These are phyloP conservation scores for Neonectria ditissima DNA, from an alignment of 2,329 filamentous ascomycete species.

Conservation along the genomic window DNA sequence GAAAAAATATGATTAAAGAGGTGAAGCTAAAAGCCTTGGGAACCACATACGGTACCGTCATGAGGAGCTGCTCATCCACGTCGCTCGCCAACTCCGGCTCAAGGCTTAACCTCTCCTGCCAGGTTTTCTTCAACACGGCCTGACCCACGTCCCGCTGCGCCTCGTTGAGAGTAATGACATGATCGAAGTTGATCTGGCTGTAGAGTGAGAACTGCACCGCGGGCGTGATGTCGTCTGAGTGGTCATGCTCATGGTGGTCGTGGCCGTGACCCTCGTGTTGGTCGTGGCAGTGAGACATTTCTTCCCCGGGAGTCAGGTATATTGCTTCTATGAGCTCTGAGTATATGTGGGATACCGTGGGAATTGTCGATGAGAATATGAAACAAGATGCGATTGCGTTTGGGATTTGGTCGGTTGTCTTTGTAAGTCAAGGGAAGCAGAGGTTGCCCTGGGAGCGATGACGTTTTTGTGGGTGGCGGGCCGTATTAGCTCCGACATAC, in stretches of 20 bases:
- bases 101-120: constrained; percentile 79
- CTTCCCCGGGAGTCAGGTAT: neutral
- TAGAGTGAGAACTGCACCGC: constrained; percentile 93
- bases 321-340: neutral
- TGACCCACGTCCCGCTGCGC: constrained; percentile 74
- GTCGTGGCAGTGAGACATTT: constrained; percentile 63
- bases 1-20: neutral
- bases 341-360: neutral
- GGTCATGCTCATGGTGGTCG: constrained; percentile 77
- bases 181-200: constrained; percentile 89
- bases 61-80: constrained; percentile 92
- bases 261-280: constrained; percentile 65
- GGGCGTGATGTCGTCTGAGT: constrained; percentile 91
- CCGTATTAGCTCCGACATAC: constrained; percentile 7
- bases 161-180: constrained; percentile 89
- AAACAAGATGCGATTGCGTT: neutral
- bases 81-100: constrained; percentile 86
- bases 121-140: constrained; percentile 88
- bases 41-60: constrained; percentile 82
- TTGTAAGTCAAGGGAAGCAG: constrained; percentile 31
- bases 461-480: constrained; percentile 35
- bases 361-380: neutral
- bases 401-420: constrained; percentile 2
- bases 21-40: neutral
- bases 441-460: constrained; percentile 31